Evolutionary conservation across 768 basidiomycete species (phyloP).

Genomic region (Suillus subluteus): DNA sequence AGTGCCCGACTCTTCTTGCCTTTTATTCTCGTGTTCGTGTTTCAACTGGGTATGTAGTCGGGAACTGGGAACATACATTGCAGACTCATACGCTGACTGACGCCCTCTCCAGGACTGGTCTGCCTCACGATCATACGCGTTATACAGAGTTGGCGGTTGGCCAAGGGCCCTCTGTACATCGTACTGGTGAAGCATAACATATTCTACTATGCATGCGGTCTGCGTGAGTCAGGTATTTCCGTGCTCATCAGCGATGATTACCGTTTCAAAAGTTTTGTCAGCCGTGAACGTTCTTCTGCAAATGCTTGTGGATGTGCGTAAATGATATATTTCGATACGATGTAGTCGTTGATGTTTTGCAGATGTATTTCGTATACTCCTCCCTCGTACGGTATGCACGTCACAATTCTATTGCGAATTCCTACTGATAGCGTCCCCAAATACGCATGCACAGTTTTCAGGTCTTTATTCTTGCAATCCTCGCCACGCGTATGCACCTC

Average conservation of each 20-base stretch:
- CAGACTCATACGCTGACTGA: neutral
- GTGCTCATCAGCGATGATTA: too few relatives aligned
- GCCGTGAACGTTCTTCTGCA: too few relatives aligned
- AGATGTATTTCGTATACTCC: too few relatives aligned
- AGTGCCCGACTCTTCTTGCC: neutral
- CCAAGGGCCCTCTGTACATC: neutral
- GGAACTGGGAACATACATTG: neutral
- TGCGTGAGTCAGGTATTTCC: neutral
- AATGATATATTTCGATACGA: too few relatives aligned
- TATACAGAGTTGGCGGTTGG: neutral
- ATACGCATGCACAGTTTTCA: too few relatives aligned
- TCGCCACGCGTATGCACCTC: too few relatives aligned
- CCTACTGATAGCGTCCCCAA: too few relatives aligned
- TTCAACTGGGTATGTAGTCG: neutral
- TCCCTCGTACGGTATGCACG: too few relatives aligned
- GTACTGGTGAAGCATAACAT: neutral
- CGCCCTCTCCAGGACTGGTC: neutral
- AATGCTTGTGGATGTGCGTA: too few relatives aligned
- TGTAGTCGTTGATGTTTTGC: too few relatives aligned
- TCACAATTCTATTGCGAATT: too few relatives aligned
- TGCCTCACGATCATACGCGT: neutral
- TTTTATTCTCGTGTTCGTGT: neutral
- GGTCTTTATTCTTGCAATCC: too few relatives aligned
- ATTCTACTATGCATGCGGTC: neutral
- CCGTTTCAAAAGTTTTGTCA: neutral